Evolutionary conservation across 2,329 filamentous ascomycete species (phyloP).

Genomic region (Aureobasidium pullulans): DNA sequence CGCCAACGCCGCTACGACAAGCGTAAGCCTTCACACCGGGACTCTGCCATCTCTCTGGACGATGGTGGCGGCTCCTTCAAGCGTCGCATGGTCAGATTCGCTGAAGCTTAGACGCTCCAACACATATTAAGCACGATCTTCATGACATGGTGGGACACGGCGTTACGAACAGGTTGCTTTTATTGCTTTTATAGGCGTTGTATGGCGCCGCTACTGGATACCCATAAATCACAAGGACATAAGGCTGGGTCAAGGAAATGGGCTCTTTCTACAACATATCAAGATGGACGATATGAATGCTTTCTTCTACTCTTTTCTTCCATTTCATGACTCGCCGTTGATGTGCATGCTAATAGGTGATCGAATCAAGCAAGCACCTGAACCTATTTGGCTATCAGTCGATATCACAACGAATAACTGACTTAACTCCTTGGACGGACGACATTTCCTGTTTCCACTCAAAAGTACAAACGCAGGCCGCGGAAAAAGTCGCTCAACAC

Average conservation of each 20-base stretch:
- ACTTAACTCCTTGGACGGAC: too few species aligned
- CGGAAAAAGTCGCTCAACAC: neutral
- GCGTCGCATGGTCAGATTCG: slow-evolving; percentile 17
- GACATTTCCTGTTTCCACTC: neutral
- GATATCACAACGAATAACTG: too few species aligned
- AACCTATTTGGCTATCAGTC: too few species aligned
- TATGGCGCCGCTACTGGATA: slow-evolving; percentile 2
- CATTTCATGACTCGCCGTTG: neutral
- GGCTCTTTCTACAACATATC: neutral
- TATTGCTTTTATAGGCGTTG: neutral
- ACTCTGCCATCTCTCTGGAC: slow-evolving; percentile 9
- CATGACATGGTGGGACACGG: neutral
- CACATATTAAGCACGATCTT: neutral
- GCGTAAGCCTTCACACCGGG: slow-evolving; percentile 26
- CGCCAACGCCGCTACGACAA: slow-evolving; percentile 49
- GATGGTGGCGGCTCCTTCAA: slow-evolving; percentile 7
- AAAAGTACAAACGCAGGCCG: neutral
- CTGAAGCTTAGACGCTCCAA: neutral
- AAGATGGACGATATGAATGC: neutral
- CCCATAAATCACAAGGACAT: slow-evolving; percentile 1
- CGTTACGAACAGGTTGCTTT: neutral
- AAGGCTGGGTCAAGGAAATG: neutral
- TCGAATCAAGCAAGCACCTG: neutral
- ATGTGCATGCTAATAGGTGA: neutral
- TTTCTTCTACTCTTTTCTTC: neutral